Evolutionary conservation across 2,329 filamentous ascomycete species (phyloP), one percentile per base, ranked within the genome.

Genomic region (Colletotrichum lentis): DNA sequence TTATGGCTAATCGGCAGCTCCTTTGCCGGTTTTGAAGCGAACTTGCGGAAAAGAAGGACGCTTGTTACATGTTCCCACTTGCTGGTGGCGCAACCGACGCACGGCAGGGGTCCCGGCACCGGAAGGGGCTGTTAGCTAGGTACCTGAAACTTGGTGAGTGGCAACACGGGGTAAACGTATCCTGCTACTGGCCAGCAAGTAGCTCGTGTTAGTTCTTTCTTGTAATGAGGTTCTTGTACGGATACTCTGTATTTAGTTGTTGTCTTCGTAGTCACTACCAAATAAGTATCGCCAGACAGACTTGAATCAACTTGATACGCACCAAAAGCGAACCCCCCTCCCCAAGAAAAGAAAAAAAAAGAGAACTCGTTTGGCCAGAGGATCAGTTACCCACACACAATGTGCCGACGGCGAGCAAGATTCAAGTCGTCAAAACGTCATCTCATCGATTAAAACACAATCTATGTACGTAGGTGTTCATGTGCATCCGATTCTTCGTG

Each of bases 381-480:
- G 27, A 7, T 20, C 16, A 35, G 8, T 1, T 35, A 35, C 8
- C 8, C 31, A 10, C 8, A 35, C 8, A 10, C 7, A 11, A 35
- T 10, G 7, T 35, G 31, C 18, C 27, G 35, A 10, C 14, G 16
- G 18, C 20, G 20, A 16, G 8, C 14, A 18, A 22, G 31, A 7
- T 16, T 14, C 5, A 60, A 60, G 44, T 44, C 60, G 20, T 20
- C 18, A 35, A 56, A 46, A 27, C 52, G 58, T 66, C 16, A 56
- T 56, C 64, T 66, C 64, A 50, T 62, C 35, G 22, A 66, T 66
- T 66, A 52, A 62, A 62, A 39, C 62, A 61, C 8, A 49, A 62
- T 39, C 12, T 65, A 55, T 65, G 14, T 47, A 49, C 24, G 31
- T 54, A 65, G 58, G 39, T 37, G 6, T 22, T 49, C 35, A 22